Evolutionary conservation across 2,329 filamentous ascomycete species (phyloP).

Genomic region (Pleurostoma richardsiae): DNA sequence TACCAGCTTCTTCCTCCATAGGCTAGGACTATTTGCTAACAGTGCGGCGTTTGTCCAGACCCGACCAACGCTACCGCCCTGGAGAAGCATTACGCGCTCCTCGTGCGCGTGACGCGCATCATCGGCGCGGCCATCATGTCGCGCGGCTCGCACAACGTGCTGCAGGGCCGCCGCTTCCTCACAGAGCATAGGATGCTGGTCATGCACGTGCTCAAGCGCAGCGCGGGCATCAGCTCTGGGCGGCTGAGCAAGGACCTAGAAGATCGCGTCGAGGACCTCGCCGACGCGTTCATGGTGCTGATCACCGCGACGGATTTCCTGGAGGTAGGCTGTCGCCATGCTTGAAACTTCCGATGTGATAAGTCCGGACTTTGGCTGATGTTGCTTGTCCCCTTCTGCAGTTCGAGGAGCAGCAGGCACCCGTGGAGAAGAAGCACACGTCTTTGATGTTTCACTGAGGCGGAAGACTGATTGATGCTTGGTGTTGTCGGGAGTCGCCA

Average conservation of each 20-base stretch:
- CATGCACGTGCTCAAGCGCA: slow-evolving; percentile 84
- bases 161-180: slow-evolving; percentile 76
- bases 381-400: slow-evolving; percentile 1
- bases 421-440: slow-evolving; percentile 18
- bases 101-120: slow-evolving; percentile 75
- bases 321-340: slow-evolving; percentile 56
- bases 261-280: slow-evolving; percentile 67
- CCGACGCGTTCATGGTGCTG: slow-evolving; percentile 79
- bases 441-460: slow-evolving; percentile 33
- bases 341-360: neutral
- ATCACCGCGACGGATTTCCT: slow-evolving; percentile 80
- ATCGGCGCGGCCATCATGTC: slow-evolving; percentile 77
- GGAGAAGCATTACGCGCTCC: slow-evolving; percentile 76
- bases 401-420: slow-evolving; percentile 5
- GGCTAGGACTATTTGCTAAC: neutral
- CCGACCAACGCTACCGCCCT: slow-evolving; percentile 66
- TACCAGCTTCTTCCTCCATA: slow-evolving; percentile 1
- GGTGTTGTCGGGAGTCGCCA: too few species aligned
- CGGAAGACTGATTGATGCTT: neutral
- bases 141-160: slow-evolving; percentile 76
- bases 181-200: slow-evolving; percentile 78
- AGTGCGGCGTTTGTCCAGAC: slow-evolving; percentile 29
- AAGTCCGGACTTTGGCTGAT: neutral
- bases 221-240: slow-evolving; percentile 60
- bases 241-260: slow-evolving; percentile 32